Conservation (phyloP, 495 filamentous ascomycete species). For the Massariosphaeria phaeospora region DNA sequence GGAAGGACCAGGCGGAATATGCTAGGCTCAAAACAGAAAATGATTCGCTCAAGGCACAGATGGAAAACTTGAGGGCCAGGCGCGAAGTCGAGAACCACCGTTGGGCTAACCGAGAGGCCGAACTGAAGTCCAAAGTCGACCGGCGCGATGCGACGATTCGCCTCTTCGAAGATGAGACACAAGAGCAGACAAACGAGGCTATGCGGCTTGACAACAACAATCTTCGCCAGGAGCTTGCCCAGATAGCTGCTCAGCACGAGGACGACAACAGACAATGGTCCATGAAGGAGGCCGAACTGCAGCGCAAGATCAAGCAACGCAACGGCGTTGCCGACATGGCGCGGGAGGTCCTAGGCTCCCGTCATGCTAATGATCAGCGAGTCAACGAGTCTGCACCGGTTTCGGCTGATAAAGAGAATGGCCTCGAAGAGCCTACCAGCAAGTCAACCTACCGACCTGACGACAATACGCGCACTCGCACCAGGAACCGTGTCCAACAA, state of each 20-base stretch:
- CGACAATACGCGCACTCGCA: conserved; percentile 32
- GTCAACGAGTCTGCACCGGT: neutral
- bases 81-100: conserved; percentile 42
- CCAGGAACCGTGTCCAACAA: conserved; percentile 30
- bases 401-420: conserved; percentile 15
- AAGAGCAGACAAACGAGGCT: conserved; percentile 30
- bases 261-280: conserved; percentile 27
- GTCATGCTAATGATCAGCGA: conserved; percentile 20
- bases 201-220: conserved; percentile 29
- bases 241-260: conserved; percentile 27
- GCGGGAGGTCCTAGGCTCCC: conserved; percentile 18
- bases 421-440: neutral
- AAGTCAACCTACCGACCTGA: conserved; percentile 18
- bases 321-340: conserved; percentile 30
- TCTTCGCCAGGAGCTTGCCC: conserved; percentile 30
- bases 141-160: conserved; percentile 32
- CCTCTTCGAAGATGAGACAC: conserved; percentile 26
- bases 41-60: conserved; percentile 17
- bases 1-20: conserved; percentile 24
- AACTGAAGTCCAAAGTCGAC: conserved; percentile 19
- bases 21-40: conserved; percentile 26
- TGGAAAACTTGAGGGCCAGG: conserved; percentile 36
- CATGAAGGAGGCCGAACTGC: conserved; percentile 29
- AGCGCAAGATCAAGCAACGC: conserved; percentile 25
- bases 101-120: conserved; percentile 18